Base-by-base conservation (phyloP, 805 yeast genomes). In the Naumovozyma baii region DNA sequence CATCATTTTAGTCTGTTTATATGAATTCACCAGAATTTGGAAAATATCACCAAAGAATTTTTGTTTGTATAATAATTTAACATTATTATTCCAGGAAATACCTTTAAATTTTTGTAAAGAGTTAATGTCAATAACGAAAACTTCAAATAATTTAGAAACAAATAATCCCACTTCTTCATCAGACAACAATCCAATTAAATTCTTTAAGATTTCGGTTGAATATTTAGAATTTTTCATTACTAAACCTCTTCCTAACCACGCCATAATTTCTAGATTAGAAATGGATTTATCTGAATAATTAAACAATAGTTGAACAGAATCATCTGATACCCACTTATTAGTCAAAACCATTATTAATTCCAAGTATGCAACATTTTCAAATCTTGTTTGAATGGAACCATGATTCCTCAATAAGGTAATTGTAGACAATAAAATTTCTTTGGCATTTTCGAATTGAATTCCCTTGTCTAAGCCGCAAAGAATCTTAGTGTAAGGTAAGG, bases 171-270 rank as follows among this genome's bases (percentile, higher is more conserved):
- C 25, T 3, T 44, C 41, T 19, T 59, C 49, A 13, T 59, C 57
- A 2, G 59, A 43, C 5, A 78, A 58, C 12, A 69, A 45, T 4
- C 51, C 41, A 14, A 73, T 33, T 71, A 48, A 48, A 40, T 49
- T 31, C 49, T 58, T 49, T 69, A 65, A 36, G 49, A 62, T 26
- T 47, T 49, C 17, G 48, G 56, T 3, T 2, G 71, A 67, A 0
- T 45, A 19, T 7, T 60, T 46, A 42, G 80, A 80, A 45, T 72
- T 72, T 48, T 72, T 76, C 56, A 84, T 54, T 0, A 83, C 52
- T 37, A 83, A 64, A 0, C 83, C 88, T 57, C 85, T 87, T 16
- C 78, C 63, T 5, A 79, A 59, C 95, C 95, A 87, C 2, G 80
- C 64, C 14, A 69, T 57, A 0, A 70, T 54, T 54, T 85, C 94